A percentile compares a stretch with the other conserved stretches of the same genome.
Evolutionary conservation across 179 eudicot genomes (phyloP).

Genomic region (Beta macrorhiza): DNA sequence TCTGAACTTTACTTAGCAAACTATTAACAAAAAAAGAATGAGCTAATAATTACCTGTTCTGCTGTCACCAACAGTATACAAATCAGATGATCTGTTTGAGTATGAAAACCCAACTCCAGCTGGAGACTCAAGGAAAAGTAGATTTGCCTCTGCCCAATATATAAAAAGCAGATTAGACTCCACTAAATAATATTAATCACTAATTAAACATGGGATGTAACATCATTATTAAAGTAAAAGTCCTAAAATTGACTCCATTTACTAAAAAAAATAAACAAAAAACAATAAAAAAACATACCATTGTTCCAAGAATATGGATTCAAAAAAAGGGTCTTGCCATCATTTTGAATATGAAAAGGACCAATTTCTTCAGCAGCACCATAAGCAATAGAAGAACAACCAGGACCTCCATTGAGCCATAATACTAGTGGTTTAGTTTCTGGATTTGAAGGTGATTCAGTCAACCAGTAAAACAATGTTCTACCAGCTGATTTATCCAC

Average conservation of each 20-base stretch:
- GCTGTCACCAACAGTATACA: conserved; percentile 69
- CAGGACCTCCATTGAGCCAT: conserved; percentile 98
- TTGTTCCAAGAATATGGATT: conserved; percentile 89
- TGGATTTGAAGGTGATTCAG: conserved; percentile 57
- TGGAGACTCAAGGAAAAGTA: conserved; percentile 94
- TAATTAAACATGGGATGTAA: neutral
- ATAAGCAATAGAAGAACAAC: conserved; percentile 96
- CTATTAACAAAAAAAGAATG: too few species aligned
- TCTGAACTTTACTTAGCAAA: neutral
- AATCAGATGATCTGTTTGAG: conserved; percentile 78
- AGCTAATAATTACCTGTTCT: conserved; percentile 52
- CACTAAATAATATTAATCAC: neutral
- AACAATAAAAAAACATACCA: conserved; percentile 33
- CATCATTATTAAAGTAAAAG: conserved; percentile 13
- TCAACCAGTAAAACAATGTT: conserved; percentile 88
- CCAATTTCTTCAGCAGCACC: conserved; percentile 97
- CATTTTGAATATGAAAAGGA: conserved; percentile 69
- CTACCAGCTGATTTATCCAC: conserved; percentile 67
- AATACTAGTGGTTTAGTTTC: conserved; percentile 72
- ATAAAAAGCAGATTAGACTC: neutral
- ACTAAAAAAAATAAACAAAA: neutral
- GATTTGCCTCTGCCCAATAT: conserved; percentile 74
- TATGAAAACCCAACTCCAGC: conserved; percentile 97
- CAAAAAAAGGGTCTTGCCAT: conserved; percentile 67
- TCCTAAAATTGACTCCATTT: neutral